A percentile compares a stretch with the other conserved stretches of the same genome.
Evolutionary conservation across 139 green algal species (phyloP).

Genomic region (Chlamydomonas incerta): DNA sequence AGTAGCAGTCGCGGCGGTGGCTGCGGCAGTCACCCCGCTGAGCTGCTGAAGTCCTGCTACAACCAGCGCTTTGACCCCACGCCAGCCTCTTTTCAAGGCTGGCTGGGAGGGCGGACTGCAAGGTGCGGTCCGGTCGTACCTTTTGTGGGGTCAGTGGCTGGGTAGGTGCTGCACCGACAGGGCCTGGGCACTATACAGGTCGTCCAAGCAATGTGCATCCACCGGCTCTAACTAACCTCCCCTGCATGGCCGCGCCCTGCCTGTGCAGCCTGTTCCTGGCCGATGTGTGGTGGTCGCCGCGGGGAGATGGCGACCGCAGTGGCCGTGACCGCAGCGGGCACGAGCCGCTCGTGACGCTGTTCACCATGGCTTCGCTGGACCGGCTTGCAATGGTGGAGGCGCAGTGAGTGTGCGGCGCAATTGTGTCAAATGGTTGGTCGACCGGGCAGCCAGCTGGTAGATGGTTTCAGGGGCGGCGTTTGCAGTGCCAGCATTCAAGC

Average conservation of each 20-base stretch:
- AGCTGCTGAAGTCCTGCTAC: background rate
- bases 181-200: no score
- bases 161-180: no score
- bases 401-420: background rate
- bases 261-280: conserved; percentile 7
- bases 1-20: background rate
- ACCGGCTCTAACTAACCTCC: no score
- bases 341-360: background rate
- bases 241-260: background rate
- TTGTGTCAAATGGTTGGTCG: background rate
- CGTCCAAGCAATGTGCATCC: no score
- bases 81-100: background rate
- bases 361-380: conserved; percentile 35
- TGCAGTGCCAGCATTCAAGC: no score
- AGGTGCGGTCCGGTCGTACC: background rate
- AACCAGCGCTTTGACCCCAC: background rate
- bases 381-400: conserved; percentile 24
- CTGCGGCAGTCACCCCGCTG: no score
- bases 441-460: no score
- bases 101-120: background rate
- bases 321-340: no score
- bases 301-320: no score
- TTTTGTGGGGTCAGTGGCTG: no score
- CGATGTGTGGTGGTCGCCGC: background rate
- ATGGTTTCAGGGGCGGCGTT: background rate